These are phyloP conservation scores for Phaeotremella skinneri DNA, from an alignment of 768 basidiomycete genomes.

Conservation along the genomic window DNA sequence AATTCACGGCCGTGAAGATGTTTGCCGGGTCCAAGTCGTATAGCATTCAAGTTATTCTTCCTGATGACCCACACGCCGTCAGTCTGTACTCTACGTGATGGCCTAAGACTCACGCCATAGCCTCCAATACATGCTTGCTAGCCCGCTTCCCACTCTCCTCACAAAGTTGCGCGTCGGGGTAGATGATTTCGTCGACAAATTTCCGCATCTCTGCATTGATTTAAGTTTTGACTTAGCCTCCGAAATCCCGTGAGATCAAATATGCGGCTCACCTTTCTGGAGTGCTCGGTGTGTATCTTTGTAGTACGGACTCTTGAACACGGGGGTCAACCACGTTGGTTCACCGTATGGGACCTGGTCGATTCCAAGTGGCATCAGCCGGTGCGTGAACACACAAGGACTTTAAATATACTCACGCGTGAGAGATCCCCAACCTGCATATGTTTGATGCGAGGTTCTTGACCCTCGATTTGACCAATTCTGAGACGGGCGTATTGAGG, in stretches of 20 bases:
- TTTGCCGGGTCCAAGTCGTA: constrained; percentile 87
- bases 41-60: constrained; percentile 73
- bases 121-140: constrained; percentile 69
- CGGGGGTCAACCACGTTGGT: constrained; percentile 72
- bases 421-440: constrained; percentile 63
- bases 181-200: constrained; percentile 69
- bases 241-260: not conserved
- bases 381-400: not conserved
- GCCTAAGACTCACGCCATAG: constrained; percentile 66
- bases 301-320: constrained; percentile 75
- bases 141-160: constrained; percentile 91
- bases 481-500: constrained; percentile 66
- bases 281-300: constrained; percentile 60
- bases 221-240: not conserved
- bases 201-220: constrained; percentile 58
- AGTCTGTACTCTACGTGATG: not conserved
- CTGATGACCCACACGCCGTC: constrained; percentile 54
- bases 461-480: constrained; percentile 67
- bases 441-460: constrained; percentile 59
- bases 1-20: constrained; percentile 76
- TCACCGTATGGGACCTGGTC: constrained; percentile 76
- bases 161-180: constrained; percentile 68
- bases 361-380: not conserved
- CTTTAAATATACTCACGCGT: constrained; percentile 29
- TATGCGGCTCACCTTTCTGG: constrained; percentile 41